A percentile compares a stretch with the other conserved stretches of the same genome.
phyloP scores from a whole-genome alignment of 164 flowering plant genomes.

The Cinnamomum micranthum region DNA sequence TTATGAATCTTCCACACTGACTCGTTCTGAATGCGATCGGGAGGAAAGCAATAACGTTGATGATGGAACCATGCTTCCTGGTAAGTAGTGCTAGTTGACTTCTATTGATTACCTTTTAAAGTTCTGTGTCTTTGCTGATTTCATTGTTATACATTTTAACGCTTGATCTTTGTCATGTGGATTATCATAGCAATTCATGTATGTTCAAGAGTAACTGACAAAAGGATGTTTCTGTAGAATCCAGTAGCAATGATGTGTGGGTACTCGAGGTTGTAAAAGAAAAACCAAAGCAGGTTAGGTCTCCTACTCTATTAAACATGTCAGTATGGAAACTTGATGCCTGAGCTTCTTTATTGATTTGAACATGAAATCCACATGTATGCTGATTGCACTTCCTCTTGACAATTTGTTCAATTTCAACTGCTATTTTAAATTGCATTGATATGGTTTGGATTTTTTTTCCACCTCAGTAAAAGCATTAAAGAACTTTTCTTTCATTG shows the following conservation, averaged over 20 bases:
- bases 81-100: background rate
- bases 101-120: background rate
- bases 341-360: background rate
- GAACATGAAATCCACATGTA: background rate
- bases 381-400: background rate
- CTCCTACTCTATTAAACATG: background rate
- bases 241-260: slow-evolving; percentile 7
- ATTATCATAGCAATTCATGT: too few species aligned
- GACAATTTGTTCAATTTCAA: background rate
- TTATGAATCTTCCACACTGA: slow-evolving; percentile 3
- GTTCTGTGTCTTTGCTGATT: background rate
- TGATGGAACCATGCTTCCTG: background rate
- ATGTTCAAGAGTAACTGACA: background rate
- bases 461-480: background rate
- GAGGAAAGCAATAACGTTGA: background rate
- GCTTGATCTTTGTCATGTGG: background rate
- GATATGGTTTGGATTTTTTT: too few species aligned
- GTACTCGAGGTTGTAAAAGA: slow-evolving; percentile 6
- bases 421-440: background rate
- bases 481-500: slow-evolving; percentile 2
- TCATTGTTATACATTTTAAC: background rate
- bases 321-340: background rate
- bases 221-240: slow-evolving; percentile 11
- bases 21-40: slow-evolving; percentile 24
- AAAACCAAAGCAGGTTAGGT: background rate